These are phyloP conservation scores for Silybum marianum DNA, from an alignment of 129 eudicot species.

Conservation along the genomic window DNA sequence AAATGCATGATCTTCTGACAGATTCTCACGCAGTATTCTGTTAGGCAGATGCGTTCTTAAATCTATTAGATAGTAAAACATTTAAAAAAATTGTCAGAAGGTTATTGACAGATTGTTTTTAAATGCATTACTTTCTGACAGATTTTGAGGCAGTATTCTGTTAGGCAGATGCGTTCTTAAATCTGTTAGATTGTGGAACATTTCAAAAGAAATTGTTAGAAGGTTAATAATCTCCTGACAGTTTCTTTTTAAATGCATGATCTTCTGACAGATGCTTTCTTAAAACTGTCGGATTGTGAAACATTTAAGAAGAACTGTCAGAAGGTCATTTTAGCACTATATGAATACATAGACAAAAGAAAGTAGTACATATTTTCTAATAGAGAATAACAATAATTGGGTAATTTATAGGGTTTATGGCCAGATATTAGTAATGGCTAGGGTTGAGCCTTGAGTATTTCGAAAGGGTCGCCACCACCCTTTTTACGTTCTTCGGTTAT, in stretches of 20 bases:
- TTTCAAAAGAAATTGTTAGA: too few species aligned
- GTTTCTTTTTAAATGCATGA: neutral
- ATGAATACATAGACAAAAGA: neutral
- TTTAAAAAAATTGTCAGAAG: too few species aligned
- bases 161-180: neutral
- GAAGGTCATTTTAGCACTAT: neutral
- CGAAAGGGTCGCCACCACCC: conserved; percentile 20
- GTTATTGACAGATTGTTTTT: too few species aligned
- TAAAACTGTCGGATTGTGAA: neutral
- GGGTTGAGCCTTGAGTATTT: conserved; percentile 34
- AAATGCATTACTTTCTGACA: neutral
- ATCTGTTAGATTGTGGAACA: neutral
- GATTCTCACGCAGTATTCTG: too few species aligned
- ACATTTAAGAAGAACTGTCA: neutral
- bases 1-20: too few species aligned
- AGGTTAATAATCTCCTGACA: neutral
- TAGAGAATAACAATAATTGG: conserved; percentile 20
- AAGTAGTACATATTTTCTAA: conserved; percentile 18
- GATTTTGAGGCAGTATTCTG: neutral
- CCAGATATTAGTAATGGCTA: conserved; percentile 47
- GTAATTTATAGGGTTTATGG: conserved; percentile 35
- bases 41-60: too few species aligned
- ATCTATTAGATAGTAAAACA: too few species aligned
- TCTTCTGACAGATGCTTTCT: neutral
- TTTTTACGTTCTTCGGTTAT: neutral